Percentiles rank a stretch among this genome's conserved stretches.
Evolutionary conservation across 768 basidiomycete genomes (phyloP).

Genomic region (Cubamyces sp.): DNA sequence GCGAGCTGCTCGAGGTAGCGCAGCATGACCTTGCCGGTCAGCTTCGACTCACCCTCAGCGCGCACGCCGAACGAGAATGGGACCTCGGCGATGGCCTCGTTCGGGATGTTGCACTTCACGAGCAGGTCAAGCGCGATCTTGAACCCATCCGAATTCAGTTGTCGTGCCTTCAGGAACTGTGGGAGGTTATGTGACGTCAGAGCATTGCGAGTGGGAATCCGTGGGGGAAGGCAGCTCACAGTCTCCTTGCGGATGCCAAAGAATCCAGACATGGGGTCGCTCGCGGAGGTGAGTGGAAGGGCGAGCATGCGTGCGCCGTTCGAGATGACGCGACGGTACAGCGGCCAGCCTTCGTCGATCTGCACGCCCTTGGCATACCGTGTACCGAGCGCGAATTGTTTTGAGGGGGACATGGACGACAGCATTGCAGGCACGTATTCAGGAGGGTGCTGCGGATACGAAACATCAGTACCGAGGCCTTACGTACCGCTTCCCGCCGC

Average conservation of each 20-base stretch:
- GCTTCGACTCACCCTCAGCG: constrained; percentile 36
- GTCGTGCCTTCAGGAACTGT: constrained; percentile 35
- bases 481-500: not conserved
- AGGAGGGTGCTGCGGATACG: constrained; percentile 32
- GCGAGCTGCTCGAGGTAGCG: constrained; percentile 36
- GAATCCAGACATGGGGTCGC: constrained; percentile 39
- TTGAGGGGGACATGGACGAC: constrained; percentile 28
- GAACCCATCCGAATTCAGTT: constrained; percentile 35
- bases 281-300: constrained; percentile 34
- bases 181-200: not conserved
- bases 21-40: constrained; percentile 37
- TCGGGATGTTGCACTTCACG: constrained; percentile 33
- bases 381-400: constrained; percentile 35
- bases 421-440: constrained; percentile 36
- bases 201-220: too few relatives aligned
- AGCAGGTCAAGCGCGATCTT: constrained; percentile 38
- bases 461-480: not conserved
- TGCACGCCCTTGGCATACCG: constrained; percentile 34
- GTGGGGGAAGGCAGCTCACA: constrained; percentile 20
- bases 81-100: constrained; percentile 34
- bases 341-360: constrained; percentile 37
- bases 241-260: constrained; percentile 36
- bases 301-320: constrained; percentile 35
- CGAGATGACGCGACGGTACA: constrained; percentile 37
- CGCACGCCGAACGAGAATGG: constrained; percentile 38